Evolutionary conservation across 352 stramenopile genomes (phyloP).

Genomic region (Pythium dissimile): DNA sequence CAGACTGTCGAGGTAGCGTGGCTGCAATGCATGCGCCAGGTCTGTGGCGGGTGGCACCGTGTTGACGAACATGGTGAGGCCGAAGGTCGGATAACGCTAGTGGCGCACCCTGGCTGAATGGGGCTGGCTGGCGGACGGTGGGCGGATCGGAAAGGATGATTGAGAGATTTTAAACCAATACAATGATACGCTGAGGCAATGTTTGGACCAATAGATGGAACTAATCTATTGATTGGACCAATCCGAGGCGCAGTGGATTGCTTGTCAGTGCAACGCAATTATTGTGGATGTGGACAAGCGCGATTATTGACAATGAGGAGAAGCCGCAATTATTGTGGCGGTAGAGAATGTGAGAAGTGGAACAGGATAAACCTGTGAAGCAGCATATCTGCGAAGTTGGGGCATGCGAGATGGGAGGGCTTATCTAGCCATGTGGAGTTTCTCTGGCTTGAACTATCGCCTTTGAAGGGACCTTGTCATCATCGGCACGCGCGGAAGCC

Average conservation of each 20-base stretch:
- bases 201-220: slow-evolving; percentile 6
- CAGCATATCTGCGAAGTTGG: background rate
- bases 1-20: slow-evolving; percentile 60
- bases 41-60: slow-evolving; percentile 4
- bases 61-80: slow-evolving; percentile 14
- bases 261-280: background rate
- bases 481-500: slow-evolving; percentile 1
- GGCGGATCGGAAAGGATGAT: background rate
- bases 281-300: background rate
- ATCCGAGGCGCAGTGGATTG: background rate
- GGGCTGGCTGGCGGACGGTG: background rate
- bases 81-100: background rate
- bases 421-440: slow-evolving; percentile 7
- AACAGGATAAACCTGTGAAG: background rate
- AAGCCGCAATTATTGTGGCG: no score
- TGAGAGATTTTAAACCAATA: no score
- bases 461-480: slow-evolving; percentile 17
- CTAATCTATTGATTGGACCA: background rate
- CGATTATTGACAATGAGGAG: no score
- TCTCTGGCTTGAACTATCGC: slow-evolving; percentile 26
- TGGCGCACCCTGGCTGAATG: background rate
- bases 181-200: no score
- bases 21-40: slow-evolving; percentile 39
- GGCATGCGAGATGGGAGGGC: slow-evolving; percentile 6
- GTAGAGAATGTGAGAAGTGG: background rate